Base-by-base conservation (phyloP, 768 basidiomycete species). In the Trametes maxima region DNA sequence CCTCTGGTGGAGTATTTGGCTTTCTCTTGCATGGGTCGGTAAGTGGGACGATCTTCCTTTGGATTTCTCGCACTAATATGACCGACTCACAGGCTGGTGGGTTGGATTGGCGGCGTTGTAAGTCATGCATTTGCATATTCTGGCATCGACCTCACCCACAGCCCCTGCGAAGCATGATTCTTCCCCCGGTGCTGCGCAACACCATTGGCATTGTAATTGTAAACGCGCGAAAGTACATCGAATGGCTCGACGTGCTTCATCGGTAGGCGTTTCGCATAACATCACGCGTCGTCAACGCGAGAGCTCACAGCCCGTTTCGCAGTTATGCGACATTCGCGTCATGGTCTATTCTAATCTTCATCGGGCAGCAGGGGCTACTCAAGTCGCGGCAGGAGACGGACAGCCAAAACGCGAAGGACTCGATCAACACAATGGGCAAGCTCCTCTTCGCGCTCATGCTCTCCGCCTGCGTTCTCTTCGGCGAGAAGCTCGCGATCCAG, bases 401-500 rank as follows among this genome's bases (percentile, higher is more conserved):
- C 24, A 62, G 70, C 11, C 69, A 74, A n/a, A 62, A 63, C n/a
- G 19, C 45, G 11, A 51, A 76, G 24, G 67, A 65, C n/a, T n/a
- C 55, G 1, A 54, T 69, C 72, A 49, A 66, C 68, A 77, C 87
- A 19, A 76, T 89, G 40, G 82, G 78, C 3, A 87, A 86, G 70
- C 74, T 94, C 25, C 77, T 92, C 7, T 94, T 95, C 69, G 90
- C 86, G 8, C 70, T 89, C 50, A 82, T 86, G 69, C 69, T 95
- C 49, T 90, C 86, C 69, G 73, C 88, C 0, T 81, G 81, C 25
- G 79, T 94, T 24, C 81, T 95, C 6, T 79, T 90, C 12, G 87
- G 82, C 56, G 93, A 95, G 73, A 97, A 97, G 70, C 84, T 95
- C 61, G 73, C 88, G 14, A 90, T 97, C 49, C 94, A 95, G 72